These are phyloP conservation scores for Lachancea nothofagi DNA, from an alignment of 805 yeast genomes.

Conservation along the genomic window DNA sequence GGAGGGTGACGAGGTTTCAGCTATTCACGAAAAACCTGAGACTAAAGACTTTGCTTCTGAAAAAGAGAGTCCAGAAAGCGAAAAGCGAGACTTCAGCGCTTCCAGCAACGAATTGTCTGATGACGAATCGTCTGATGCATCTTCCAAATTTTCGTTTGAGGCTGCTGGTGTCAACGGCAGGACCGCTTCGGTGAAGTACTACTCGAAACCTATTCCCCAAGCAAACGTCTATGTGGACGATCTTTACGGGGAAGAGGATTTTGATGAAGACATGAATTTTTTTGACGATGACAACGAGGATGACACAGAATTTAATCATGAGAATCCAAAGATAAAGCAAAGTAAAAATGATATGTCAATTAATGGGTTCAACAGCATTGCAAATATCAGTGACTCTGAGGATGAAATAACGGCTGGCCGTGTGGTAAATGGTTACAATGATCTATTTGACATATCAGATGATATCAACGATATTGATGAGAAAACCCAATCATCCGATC, in stretches of 20 bases:
- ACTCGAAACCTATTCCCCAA: slow-evolving; percentile 32
- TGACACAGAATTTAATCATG: slow-evolving; percentile 17
- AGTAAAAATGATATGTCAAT: not conserved
- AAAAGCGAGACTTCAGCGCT: slow-evolving; percentile 12
- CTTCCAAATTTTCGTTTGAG: slow-evolving; percentile 46
- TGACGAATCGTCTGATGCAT: slow-evolving; percentile 21
- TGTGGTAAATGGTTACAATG: slow-evolving; percentile 12
- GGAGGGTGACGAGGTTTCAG: slow-evolving; percentile 7
- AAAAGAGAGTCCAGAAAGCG: slow-evolving; percentile 1
- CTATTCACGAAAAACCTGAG: too few relatives aligned
- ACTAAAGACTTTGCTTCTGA: not conserved
- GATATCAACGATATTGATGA: slow-evolving; percentile 18
- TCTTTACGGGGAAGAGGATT: slow-evolving; percentile 36
- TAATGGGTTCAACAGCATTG: not conserved
- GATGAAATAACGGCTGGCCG: slow-evolving; percentile 2
- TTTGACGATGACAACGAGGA: slow-evolving; percentile 32
- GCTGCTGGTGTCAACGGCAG: slow-evolving; percentile 44
- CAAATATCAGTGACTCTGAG: not conserved
- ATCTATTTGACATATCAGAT: slow-evolving; percentile 23
- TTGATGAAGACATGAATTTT: slow-evolving; percentile 39
- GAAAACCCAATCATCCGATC: not conserved
- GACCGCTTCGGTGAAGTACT: slow-evolving; percentile 49
- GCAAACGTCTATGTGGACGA: slow-evolving; percentile 37
- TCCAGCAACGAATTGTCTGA: slow-evolving; percentile 15
- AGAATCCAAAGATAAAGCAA: not conserved